phyloP scores from a whole-genome alignment of 2,329 filamentous ascomycete species.

The Penicillium verrucosum region DNA sequence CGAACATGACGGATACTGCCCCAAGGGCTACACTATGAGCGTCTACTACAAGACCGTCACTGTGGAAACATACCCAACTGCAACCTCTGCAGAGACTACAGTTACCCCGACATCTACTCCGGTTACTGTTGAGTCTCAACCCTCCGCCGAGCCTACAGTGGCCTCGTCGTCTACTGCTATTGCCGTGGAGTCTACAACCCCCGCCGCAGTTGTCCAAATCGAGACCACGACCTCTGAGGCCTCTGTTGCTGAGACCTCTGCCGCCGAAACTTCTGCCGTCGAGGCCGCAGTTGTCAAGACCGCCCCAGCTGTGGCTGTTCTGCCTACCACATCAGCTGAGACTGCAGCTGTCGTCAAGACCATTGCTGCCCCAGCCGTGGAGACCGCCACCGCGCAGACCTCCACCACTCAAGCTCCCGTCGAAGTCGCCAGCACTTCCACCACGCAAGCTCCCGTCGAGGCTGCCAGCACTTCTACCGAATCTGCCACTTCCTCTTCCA shows the following conservation, averaged over 20 bases:
- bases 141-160: conserved; percentile 10
- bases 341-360: not conserved
- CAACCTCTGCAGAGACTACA: conserved; percentile 12
- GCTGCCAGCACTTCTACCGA: conserved; percentile 4
- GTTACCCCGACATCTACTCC: conserved; percentile 10
- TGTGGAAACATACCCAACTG: conserved; percentile 13
- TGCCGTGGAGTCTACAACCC: not conserved
- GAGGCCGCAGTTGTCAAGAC: not conserved
- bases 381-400: not conserved
- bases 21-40: conserved; percentile 27
- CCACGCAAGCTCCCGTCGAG: not conserved
- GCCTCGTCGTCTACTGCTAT: conserved; percentile 5
- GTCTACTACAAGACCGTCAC: conserved; percentile 30
- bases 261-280: not conserved
- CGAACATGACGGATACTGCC: conserved; percentile 22
- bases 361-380: not conserved
- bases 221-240: conserved; percentile 3
- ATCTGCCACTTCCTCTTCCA: conserved; percentile 12
- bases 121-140: not conserved
- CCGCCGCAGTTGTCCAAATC: not conserved
- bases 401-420: not conserved
- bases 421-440: not conserved
- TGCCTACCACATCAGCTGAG: not conserved
- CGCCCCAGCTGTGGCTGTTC: not conserved
- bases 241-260: conserved; percentile 1